A percentile compares a stretch with the other conserved stretches of the same genome.
phyloP scores from a whole-genome alignment of 495 filamentous ascomycete species.

The Barbatosphaeria neglecta region DNA sequence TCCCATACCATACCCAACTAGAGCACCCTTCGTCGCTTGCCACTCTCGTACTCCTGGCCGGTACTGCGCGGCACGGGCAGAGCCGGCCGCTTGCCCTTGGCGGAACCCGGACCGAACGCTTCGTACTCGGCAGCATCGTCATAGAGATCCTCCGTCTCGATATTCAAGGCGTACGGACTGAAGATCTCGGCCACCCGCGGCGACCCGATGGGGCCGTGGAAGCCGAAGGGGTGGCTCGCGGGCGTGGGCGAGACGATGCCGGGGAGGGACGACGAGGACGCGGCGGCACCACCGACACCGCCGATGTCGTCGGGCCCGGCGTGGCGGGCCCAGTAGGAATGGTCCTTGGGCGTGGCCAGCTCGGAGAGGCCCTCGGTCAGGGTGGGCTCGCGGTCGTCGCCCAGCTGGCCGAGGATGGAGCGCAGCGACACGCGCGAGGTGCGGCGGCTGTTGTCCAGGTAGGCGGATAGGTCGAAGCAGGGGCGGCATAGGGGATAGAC shows the following conservation, averaged over 20 bases:
- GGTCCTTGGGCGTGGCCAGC: constrained; percentile 16
- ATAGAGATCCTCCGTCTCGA: constrained; percentile 17
- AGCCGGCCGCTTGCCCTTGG: constrained; percentile 9
- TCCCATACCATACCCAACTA: neutral
- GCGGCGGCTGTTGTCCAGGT: constrained; percentile 16
- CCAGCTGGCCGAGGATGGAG: constrained; percentile 16
- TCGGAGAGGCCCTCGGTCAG: constrained; percentile 12
- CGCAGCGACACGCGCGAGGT: constrained; percentile 15
- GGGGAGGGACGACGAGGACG: constrained; percentile 10
- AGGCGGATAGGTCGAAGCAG: constrained; percentile 15
- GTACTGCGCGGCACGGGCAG: constrained; percentile 1
- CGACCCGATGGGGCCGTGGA: constrained; percentile 1
- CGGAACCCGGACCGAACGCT: neutral
- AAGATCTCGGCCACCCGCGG: constrained; percentile 9
- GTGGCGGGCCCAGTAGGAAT: constrained; percentile 10
- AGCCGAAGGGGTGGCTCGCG: constrained; percentile 3
- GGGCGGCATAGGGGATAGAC: constrained; percentile 15
- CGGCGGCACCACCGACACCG: neutral
- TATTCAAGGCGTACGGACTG: constrained; percentile 13
- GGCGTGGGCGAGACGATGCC: constrained; percentile 13
- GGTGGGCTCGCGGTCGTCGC: constrained; percentile 18
- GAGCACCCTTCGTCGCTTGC: constrained; percentile 10
- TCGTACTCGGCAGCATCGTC: constrained; percentile 9
- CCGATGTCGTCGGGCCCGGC: constrained; percentile 9
- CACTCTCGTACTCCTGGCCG: constrained; percentile 4